These are phyloP conservation scores for Sporothrix protearum DNA, from an alignment of 2,329 filamentous ascomycete genomes.

Conservation along the genomic window DNA sequence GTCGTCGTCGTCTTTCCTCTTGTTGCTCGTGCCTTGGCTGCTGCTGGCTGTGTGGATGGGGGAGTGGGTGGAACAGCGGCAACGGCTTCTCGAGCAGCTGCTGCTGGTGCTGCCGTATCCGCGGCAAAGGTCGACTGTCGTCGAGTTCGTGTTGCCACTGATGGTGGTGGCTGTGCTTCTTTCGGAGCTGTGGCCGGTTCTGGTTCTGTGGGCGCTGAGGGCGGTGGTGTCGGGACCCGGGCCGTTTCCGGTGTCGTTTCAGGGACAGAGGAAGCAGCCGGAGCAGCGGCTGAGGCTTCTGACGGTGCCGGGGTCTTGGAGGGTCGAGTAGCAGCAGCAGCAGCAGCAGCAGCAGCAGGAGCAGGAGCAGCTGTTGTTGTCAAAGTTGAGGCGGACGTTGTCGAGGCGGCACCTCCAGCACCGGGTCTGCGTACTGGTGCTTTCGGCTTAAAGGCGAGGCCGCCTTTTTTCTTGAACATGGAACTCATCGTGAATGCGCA, in stretches of 20 bases:
- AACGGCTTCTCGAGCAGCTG: not conserved
- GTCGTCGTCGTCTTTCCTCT: not conserved
- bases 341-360: no score
- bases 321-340: constrained; percentile 24
- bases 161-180: not conserved
- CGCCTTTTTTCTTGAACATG: constrained; percentile 65
- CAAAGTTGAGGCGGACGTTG: constrained; percentile 39
- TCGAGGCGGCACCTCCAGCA: constrained; percentile 43
- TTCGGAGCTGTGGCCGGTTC: not conserved
- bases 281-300: constrained; percentile 5
- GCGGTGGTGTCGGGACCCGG: not conserved
- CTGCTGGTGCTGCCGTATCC: not conserved
- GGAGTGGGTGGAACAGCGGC: constrained; percentile 12
- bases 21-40: not conserved
- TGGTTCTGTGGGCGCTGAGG: not conserved
- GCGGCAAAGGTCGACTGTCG: not conserved
- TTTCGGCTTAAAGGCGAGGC: constrained; percentile 67
- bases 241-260: not conserved
- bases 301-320: constrained; percentile 28
- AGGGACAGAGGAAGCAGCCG: not conserved
- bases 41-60: not conserved
- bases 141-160: not conserved
- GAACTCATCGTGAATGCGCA: constrained; percentile 28
- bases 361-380: constrained; percentile 30
- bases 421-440: constrained; percentile 50